Evolutionary conservation across 805 yeast genomes (phyloP), one percentile per base, ranked within the genome.

Genomic region (Nakazawaea populi): DNA sequence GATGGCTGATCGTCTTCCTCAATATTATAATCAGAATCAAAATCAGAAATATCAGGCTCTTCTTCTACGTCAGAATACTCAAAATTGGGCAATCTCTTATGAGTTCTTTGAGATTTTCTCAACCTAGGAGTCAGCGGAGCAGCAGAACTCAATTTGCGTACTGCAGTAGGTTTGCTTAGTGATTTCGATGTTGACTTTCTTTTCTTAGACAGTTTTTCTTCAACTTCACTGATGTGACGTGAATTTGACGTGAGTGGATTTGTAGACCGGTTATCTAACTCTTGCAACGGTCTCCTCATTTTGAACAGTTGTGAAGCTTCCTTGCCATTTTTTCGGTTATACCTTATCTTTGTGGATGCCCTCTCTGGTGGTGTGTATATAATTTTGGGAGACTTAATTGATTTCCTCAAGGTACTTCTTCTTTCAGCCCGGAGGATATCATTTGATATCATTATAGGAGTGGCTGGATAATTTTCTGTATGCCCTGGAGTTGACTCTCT

Each of bases 21-120:
- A 38, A 28, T 38, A 28, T 30, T 42, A 30, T 46, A 47, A 44
- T 47, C 50, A 6, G 42, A 32, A 34, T 49, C 52, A 18, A 40
- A 27, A 40, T 49, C 52, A 6, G 52, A 49, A 2, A 49, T 30
- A 40, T 49, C 52, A 8, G 52, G 52, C 32, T 49, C 52, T 40
- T 49, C 52, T 27, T 49, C 48, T 8, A 49, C 45, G 41, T 39
- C 48, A 9, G 52, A 48, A 29, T 30, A 41, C 10, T 31, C 24
- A 11, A 40, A 38, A 24, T 46, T 40, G 6, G 44, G 31, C 24
- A 32, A 24, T 27, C 30, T 38, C n/a, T 31, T 24, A 40, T 29
- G 42, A 6, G 30, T n/a, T 29, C 38, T 40, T 24, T 39, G 29
- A 2, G 43, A 32, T 38, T 40, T 46, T 24, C 49, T 39, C 39